Conservation (phyloP, 2,329 filamentous ascomycete genomes). For the Biscogniauxia sp. region DNA sequence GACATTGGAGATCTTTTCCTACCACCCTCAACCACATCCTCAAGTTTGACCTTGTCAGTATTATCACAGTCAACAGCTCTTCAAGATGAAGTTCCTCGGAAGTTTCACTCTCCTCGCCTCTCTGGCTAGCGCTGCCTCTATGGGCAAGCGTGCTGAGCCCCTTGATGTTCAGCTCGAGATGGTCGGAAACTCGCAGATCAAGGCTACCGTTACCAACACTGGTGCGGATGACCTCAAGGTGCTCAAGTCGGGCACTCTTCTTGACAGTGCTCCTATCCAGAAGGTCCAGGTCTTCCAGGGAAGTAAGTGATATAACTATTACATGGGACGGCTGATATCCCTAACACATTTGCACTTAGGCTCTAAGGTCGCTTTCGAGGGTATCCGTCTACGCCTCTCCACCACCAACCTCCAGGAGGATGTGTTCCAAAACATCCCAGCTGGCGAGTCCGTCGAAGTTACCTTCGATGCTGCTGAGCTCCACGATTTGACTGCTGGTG, state of each 20-base stretch:
- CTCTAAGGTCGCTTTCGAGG: constrained; percentile 47
- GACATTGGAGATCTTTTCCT: constrained; percentile 9
- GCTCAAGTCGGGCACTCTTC: constrained; percentile 52
- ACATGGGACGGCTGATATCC: neutral
- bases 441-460: constrained; percentile 49
- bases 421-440: constrained; percentile 49
- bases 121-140: constrained; percentile 35
- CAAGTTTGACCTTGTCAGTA: constrained; percentile 11
- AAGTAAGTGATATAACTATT: constrained; percentile 33
- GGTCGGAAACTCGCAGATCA: constrained; percentile 51
- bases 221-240: constrained; percentile 49
- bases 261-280: constrained; percentile 51
- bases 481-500: constrained; percentile 51
- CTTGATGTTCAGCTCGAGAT: constrained; percentile 46
- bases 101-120: constrained; percentile 36
- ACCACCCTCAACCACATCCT: constrained; percentile 20
- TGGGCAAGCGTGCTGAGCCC: constrained; percentile 39
- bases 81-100: constrained; percentile 40
- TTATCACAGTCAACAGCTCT: constrained; percentile 6
- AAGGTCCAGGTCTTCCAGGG: constrained; percentile 50
- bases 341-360: constrained; percentile 28
- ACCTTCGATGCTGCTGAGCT: constrained; percentile 55
- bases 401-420: constrained; percentile 43
- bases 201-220: constrained; percentile 53
- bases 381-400: constrained; percentile 49